These are phyloP conservation scores for Alternaria dauci DNA, from an alignment of 2,329 filamentous ascomycete species.

Conservation along the genomic window DNA sequence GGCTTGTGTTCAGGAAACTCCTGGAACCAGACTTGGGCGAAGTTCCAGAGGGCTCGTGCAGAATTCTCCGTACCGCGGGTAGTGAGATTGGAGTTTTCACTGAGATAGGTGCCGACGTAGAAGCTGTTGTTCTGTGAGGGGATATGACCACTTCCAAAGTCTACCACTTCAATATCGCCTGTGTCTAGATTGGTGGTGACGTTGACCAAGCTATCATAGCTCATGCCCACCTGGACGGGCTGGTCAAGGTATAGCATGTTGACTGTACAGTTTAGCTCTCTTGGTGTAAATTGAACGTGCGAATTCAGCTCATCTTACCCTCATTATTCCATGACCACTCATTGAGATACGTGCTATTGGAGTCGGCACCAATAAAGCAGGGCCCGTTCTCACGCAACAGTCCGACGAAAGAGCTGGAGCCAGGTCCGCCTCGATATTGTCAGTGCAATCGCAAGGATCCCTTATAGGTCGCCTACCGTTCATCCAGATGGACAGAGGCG, in stretches of 20 bases:
- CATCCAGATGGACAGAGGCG: slow-evolving; percentile 67
- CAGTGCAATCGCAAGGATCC: neutral
- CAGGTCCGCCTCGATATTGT: slow-evolving; percentile 58
- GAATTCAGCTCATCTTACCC: neutral
- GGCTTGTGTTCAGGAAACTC: slow-evolving; percentile 70
- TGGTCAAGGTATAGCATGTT: slow-evolving; percentile 71
- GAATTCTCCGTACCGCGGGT: slow-evolving; percentile 63
- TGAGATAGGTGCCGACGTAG: slow-evolving; percentile 62
- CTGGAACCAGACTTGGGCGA: slow-evolving; percentile 68
- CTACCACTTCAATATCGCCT: slow-evolving; percentile 30
- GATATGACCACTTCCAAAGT: slow-evolving; percentile 42
- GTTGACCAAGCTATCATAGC: slow-evolving; percentile 46
- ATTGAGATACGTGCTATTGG: slow-evolving; percentile 61
- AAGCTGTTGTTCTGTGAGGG: slow-evolving; percentile 62
- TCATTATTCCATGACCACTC: slow-evolving; percentile 70
- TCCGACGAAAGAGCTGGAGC: slow-evolving; percentile 54
- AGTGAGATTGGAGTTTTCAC: slow-evolving; percentile 53
- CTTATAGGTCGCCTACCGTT: slow-evolving; percentile 50
- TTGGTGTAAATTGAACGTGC: accelerated
- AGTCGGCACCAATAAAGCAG: slow-evolving; percentile 63
- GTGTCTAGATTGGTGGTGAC: slow-evolving; percentile 46
- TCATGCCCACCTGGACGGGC: slow-evolving; percentile 66
- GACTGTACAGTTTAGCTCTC: slow-evolving; percentile 22
- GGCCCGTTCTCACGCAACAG: slow-evolving; percentile 59
- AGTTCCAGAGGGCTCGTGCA: slow-evolving; percentile 65